Conservation (phyloP, 2,329 filamentous ascomycete genomes). For the Aspergillus sp. region DNA sequence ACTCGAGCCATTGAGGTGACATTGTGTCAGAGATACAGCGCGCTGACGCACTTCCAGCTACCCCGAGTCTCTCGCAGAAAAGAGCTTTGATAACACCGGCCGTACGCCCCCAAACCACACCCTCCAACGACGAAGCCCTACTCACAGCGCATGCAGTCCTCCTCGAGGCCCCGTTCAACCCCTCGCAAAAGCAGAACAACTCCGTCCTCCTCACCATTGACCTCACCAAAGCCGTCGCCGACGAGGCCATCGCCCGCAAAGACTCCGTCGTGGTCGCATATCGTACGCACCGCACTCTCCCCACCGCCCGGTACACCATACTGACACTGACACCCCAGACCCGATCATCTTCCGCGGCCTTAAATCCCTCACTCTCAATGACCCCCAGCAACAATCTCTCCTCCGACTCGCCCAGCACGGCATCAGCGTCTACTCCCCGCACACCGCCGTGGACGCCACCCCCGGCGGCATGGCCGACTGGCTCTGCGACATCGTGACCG, state of each 20-base stretch:
- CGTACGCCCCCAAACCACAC: constrained; percentile 34
- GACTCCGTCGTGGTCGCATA: constrained; percentile 85
- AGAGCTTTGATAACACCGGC: constrained; percentile 95
- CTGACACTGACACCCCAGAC: constrained; percentile 57
- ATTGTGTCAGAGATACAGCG: no score
- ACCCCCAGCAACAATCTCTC: constrained; percentile 84
- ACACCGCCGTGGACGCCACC: constrained; percentile 90
- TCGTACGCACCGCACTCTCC: constrained; percentile 55
- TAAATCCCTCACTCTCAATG: constrained; percentile 79
- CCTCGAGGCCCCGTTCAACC: constrained; percentile 65
- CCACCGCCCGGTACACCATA: background rate
- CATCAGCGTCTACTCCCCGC: constrained; percentile 92
- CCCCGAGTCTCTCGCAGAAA: constrained; percentile 83
- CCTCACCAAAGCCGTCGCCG: constrained; percentile 81
- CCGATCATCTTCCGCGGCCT: constrained; percentile 94
- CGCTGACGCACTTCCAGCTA: constrained; percentile 57
- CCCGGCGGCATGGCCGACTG: constrained; percentile 86
- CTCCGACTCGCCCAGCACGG: constrained; percentile 79
- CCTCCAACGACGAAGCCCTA: constrained; percentile 3
- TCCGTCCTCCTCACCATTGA: constrained; percentile 83
- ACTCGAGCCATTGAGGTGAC: background rate
- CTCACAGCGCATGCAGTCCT: constrained; percentile 52
- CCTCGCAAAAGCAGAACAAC: constrained; percentile 57
- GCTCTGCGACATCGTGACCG: constrained; percentile 82
- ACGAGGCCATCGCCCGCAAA: constrained; percentile 78